Percentiles rank a stretch among this genome's conserved stretches.
These are phyloP conservation scores for Cymbopogon flexuosus DNA, from an alignment of 202 grass and related monocot species.

Conservation along the genomic window DNA sequence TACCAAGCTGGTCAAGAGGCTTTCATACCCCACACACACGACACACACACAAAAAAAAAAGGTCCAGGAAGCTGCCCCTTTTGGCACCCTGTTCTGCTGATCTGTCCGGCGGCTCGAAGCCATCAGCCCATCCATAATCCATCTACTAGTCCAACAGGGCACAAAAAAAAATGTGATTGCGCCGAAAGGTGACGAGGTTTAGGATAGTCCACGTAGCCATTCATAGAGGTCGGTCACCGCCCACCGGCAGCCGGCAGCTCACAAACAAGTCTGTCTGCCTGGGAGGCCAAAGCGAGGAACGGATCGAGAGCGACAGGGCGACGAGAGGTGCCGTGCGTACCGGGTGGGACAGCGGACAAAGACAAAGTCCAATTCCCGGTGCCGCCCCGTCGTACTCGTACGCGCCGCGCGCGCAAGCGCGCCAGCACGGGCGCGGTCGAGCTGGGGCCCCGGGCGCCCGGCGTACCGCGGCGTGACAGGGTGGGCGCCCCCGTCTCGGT, in stretches of 20 bases:
- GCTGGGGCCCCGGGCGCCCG: background rate
- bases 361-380: constrained; percentile 13
- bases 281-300: background rate
- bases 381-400: background rate
- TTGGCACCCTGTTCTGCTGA: background rate
- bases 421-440: background rate
- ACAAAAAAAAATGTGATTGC: background rate
- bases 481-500: background rate
- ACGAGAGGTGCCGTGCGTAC: background rate
- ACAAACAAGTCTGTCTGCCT: background rate
- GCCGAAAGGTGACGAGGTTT: constrained; percentile 38
- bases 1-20: background rate
- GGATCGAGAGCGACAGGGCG: constrained; percentile 7
- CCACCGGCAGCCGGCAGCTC: background rate
- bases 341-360: constrained; percentile 7
- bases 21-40: background rate
- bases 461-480: constrained; percentile 1
- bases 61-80: background rate
- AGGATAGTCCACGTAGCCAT: constrained; percentile 18
- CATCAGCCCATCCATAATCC: background rate
- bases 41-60: background rate
- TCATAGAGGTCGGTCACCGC: constrained; percentile 15
- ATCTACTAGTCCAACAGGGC: background rate
- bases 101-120: constrained; percentile 5
- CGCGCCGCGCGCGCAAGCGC: too few relatives aligned